Conservation (phyloP, 202 grass and related monocot genomes). For the Zizania palustris region DNA sequence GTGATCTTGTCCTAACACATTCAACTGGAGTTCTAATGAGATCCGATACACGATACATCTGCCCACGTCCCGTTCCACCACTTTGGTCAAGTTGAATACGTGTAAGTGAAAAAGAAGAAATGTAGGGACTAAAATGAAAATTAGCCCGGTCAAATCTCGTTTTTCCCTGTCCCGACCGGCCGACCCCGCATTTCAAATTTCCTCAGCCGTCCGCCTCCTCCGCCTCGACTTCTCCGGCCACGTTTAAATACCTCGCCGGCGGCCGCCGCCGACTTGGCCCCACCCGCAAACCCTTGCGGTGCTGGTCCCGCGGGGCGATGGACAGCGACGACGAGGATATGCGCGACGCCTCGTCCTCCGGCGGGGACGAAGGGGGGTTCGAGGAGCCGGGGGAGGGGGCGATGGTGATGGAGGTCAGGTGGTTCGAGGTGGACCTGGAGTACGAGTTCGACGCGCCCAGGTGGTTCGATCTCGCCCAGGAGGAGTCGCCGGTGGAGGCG, state of each 20-base stretch:
- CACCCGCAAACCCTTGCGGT: background rate
- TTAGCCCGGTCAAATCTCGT: slow-evolving; percentile 35
- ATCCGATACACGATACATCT: too few species aligned
- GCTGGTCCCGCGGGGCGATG: slow-evolving; percentile 8
- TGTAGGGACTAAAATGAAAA: background rate
- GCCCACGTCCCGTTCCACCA: too few species aligned
- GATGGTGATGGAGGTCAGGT: slow-evolving; percentile 42
- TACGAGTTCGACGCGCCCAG: slow-evolving; percentile 93
- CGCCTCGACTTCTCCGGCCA: background rate
- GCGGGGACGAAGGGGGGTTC: background rate
- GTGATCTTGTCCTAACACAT: too few species aligned
- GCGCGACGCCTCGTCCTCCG: slow-evolving; percentile 42
- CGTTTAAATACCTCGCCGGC: slow-evolving; percentile 19
- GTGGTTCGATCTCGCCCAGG: slow-evolving; percentile 79
- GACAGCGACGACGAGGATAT: slow-evolving; percentile 63
- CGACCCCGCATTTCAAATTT: slow-evolving; percentile 94
- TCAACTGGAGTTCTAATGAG: too few species aligned
- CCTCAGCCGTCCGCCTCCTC: slow-evolving; percentile 13
- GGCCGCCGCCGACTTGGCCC: background rate
- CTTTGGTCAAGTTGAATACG: too few species aligned
- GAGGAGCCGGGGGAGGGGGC: slow-evolving; percentile 11
- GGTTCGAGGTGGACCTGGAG: slow-evolving; percentile 84
- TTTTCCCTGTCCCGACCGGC: slow-evolving; percentile 36
- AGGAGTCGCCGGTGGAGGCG: slow-evolving; percentile 56
- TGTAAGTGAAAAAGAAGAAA: background rate